phyloP scores from a whole-genome alignment of 202 grass and related monocot genomes.

The Panicum virgatum region DNA sequence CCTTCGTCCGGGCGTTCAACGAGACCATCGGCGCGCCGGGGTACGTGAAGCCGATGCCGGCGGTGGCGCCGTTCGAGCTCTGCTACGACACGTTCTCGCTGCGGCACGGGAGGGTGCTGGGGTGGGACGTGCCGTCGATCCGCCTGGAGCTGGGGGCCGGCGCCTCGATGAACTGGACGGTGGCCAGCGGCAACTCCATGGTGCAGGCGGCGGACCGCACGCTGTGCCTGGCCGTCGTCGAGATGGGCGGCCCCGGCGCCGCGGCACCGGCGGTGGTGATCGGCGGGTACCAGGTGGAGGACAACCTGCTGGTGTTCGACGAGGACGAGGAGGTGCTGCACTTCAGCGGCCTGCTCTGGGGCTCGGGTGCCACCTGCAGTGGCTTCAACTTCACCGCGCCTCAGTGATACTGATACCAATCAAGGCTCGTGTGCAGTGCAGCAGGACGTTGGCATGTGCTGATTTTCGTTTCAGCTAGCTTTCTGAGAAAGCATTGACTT shows the following conservation, averaged over 20 bases:
- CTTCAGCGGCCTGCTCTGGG: slow-evolving; percentile 20
- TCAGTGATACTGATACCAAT: not conserved
- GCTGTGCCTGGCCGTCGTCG: slow-evolving; percentile 6
- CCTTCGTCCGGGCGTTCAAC: slow-evolving; percentile 31
- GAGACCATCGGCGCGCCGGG: not conserved
- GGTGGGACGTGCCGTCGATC: slow-evolving; percentile 41
- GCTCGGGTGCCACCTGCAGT: slow-evolving; percentile 1
- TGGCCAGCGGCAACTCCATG: slow-evolving; percentile 41
- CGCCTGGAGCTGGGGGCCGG: slow-evolving; percentile 39
- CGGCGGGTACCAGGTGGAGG: slow-evolving; percentile 33
- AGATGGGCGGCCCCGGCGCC: not conserved
- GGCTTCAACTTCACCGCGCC: slow-evolving; percentile 4
- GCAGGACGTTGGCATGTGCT: not conserved
- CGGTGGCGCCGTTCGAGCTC: slow-evolving; percentile 46
- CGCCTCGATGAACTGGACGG: slow-evolving; percentile 39
- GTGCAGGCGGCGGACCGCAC: slow-evolving; percentile 35
- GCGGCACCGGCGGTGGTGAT: slow-evolving; percentile 19
- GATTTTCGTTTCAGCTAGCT: too few species aligned
- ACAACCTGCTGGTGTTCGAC: slow-evolving; percentile 42
- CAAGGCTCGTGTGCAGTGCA: not conserved
- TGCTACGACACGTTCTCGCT: slow-evolving; percentile 36
- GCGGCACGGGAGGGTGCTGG: slow-evolving; percentile 39
- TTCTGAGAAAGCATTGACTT: too few species aligned
- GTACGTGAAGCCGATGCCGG: not conserved
- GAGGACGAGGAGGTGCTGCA: not conserved